phyloP scores from a whole-genome alignment of 2,329 filamentous ascomycete genomes.

The Claviceps sorghi region DNA sequence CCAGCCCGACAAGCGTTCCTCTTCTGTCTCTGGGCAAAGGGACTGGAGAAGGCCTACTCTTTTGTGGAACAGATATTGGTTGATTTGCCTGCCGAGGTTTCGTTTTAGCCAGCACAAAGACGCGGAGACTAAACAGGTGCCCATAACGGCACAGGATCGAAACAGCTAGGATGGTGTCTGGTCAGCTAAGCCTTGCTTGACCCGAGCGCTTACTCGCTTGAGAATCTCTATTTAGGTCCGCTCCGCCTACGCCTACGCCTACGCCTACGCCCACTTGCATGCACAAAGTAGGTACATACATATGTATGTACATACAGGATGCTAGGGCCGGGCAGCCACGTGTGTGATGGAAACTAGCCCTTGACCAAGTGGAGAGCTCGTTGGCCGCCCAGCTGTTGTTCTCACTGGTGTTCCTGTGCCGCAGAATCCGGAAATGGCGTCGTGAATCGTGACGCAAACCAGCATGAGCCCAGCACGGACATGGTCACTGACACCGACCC shows the following conservation, averaged over 20 bases:
- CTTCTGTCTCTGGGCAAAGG: background rate
- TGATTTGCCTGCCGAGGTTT: background rate
- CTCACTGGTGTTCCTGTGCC: background rate
- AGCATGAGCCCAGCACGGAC: background rate
- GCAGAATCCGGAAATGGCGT: background rate
- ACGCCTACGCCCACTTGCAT: background rate
- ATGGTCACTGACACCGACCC: no score
- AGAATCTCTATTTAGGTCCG: no score
- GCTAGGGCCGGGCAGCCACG: slow-evolving; percentile 11
- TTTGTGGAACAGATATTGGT: no score
- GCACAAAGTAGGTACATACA: no score
- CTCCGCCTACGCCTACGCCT: no score
- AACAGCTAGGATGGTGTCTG: background rate
- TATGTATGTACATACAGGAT: no score
- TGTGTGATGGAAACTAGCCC: slow-evolving; percentile 4
- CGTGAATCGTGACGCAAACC: background rate
- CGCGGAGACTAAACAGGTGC: background rate
- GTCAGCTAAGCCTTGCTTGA: no score
- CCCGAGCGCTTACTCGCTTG: no score
- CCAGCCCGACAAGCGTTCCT: no score
- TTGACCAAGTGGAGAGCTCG: background rate
- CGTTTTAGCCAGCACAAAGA: background rate
- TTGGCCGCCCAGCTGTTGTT: background rate
- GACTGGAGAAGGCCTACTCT: background rate
- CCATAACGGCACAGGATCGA: background rate